A percentile compares a stretch with the other conserved stretches of the same genome.
phyloP scores from a whole-genome alignment of 495 filamentous ascomycete genomes.

The Glarea lozoyensis region DNA sequence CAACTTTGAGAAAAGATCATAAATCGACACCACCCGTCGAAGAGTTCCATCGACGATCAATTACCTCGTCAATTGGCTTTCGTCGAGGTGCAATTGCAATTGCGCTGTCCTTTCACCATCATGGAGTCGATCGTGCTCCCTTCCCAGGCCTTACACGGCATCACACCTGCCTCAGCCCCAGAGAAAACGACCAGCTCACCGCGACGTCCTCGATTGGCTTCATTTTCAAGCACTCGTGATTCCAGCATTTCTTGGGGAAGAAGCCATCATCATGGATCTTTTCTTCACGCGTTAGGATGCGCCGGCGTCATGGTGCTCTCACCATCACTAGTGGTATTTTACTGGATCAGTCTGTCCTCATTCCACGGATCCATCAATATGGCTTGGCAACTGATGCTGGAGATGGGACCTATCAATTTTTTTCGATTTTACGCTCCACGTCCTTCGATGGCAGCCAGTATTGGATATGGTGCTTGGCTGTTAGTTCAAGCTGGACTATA shows the following conservation, averaged over 20 bases:
- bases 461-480: not conserved
- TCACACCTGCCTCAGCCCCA: not conserved
- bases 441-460: not conserved
- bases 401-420: conserved; percentile 5
- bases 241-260: conserved; percentile 17
- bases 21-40: no score
- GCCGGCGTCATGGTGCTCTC: conserved; percentile 10
- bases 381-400: not conserved
- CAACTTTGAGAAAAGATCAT: no score
- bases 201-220: conserved; percentile 11
- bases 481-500: not conserved
- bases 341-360: conserved; percentile 12
- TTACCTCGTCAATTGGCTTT: no score
- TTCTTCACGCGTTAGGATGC: conserved; percentile 13
- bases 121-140: conserved; percentile 18
- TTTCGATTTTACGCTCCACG: conserved; percentile 1
- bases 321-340: conserved; percentile 13
- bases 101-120: not conserved
- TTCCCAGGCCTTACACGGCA: conserved; percentile 4
- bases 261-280: conserved; percentile 17
- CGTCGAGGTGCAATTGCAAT: no score
- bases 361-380: conserved; percentile 8
- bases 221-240: conserved; percentile 12
- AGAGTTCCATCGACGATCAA: no score
- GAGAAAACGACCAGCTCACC: conserved; percentile 2